Conservation (phyloP, 768 basidiomycete species). For the Rhizopogon vulgaris region DNA sequence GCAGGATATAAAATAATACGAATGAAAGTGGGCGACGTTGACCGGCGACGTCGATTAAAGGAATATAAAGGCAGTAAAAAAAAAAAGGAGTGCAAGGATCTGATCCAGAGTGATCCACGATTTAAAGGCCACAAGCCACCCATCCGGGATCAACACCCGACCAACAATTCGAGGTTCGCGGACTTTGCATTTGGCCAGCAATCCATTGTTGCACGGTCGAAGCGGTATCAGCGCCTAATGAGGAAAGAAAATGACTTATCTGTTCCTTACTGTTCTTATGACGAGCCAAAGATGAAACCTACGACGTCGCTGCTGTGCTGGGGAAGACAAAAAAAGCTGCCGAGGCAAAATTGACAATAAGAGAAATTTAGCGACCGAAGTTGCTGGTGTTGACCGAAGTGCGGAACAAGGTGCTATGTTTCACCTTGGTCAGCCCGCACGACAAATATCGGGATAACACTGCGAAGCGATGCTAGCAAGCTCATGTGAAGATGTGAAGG, state of each 20-base stretch:
- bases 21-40: conserved; percentile 32
- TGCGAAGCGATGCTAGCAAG: neutral
- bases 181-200: conserved; percentile 3
- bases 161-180: conserved; percentile 7
- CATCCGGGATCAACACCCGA: conserved; percentile 7
- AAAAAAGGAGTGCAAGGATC: conserved; percentile 7
- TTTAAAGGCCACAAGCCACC: conserved; percentile 16
- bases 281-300: conserved; percentile 1
- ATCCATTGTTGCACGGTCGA: conserved; percentile 18
- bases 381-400: conserved; percentile 5
- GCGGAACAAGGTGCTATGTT: conserved; percentile 19
- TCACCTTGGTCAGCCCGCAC: conserved; percentile 26
- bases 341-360: conserved; percentile 1
- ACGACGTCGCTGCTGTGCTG: neutral
- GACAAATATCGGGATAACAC: conserved; percentile 3
- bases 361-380: conserved; percentile 1
- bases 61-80: conserved; percentile 9
- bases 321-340: conserved; percentile 18
- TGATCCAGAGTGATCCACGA: neutral
- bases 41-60: conserved; percentile 36
- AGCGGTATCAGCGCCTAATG: neutral
- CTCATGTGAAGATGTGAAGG: neutral
- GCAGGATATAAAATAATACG: neutral
- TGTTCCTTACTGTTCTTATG: neutral
- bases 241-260: neutral